These are phyloP conservation scores for Sclerotinia borealis DNA, from an alignment of 2,329 filamentous ascomycete species.

Conservation along the genomic window DNA sequence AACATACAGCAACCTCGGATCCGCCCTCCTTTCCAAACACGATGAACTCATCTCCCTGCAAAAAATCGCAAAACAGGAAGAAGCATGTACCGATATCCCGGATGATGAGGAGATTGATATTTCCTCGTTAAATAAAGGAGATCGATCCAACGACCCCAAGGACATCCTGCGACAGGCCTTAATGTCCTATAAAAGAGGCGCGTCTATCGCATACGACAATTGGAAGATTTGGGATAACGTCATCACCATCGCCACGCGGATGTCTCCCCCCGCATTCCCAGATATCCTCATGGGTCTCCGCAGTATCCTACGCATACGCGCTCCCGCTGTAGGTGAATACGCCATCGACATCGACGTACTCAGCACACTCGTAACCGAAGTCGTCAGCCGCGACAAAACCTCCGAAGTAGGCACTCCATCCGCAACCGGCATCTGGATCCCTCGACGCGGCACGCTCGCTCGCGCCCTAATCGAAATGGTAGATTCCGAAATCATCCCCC, in stretches of 20 bases:
- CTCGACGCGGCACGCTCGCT: constrained; percentile 53
- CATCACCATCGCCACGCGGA: constrained; percentile 74
- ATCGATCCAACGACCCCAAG: constrained; percentile 28
- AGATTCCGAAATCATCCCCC: constrained; percentile 67
- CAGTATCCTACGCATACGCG: constrained; percentile 69
- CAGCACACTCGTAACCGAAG: constrained; percentile 63
- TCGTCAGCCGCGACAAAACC: constrained; percentile 44
- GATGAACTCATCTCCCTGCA: constrained; percentile 41
- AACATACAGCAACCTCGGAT: constrained; percentile 92
- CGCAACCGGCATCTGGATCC: constrained; percentile 34
- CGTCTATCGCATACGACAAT: constrained; percentile 75
- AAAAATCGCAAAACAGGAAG: constrained; percentile 32
- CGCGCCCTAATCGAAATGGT: constrained; percentile 64
- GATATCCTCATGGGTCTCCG: constrained; percentile 73
- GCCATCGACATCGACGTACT: constrained; percentile 72
- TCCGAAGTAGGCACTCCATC: constrained; percentile 13
- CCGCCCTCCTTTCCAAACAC: constrained; percentile 68
- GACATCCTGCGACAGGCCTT: constrained; percentile 67
- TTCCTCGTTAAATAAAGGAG: constrained; percentile 24
- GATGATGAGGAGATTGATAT: constrained; percentile 15
- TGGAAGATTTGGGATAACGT: constrained; percentile 97
- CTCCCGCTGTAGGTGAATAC: constrained; percentile 60
- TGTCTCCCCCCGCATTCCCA: constrained; percentile 65
- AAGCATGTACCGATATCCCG: constrained; percentile 7
- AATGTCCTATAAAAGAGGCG: constrained; percentile 79